Percentiles rank a stretch among this genome's conserved stretches.
phyloP scores from a whole-genome alignment of 177 flowering plant species.

The Vitis hybrid region DNA sequence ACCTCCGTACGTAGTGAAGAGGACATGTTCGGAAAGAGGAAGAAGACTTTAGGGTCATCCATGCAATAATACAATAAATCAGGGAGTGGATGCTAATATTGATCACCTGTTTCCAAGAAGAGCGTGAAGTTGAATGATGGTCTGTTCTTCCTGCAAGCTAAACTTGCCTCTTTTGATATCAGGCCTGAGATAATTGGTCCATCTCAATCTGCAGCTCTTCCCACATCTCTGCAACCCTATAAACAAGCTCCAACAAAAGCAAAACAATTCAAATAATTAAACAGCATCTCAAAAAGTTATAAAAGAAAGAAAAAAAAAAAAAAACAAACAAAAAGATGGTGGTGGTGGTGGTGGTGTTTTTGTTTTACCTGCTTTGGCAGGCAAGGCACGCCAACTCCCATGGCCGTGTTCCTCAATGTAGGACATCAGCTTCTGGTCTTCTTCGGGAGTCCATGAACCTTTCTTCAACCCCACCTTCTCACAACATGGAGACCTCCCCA shows the following conservation, averaged over 20 bases:
- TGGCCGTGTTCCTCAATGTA: conserved; percentile 48
- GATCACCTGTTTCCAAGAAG: conserved; percentile 51
- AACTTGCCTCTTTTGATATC: conserved; percentile 57
- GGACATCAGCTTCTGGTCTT: conserved; percentile 54
- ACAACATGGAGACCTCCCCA: conserved; percentile 28
- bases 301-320: too few relatives aligned
- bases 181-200: conserved; percentile 54
- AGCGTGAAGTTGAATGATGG: conserved; percentile 64
- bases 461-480: conserved; percentile 44
- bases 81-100: not conserved
- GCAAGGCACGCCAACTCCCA: conserved; percentile 53
- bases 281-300: too few relatives aligned
- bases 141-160: conserved; percentile 51
- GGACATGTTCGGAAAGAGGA: too few relatives aligned
- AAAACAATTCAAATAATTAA: too few relatives aligned
- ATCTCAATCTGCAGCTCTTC: conserved; percentile 51
- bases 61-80: not conserved
- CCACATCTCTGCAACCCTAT: conserved; percentile 53
- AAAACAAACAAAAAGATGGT: too few relatives aligned
- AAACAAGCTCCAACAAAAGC: too few relatives aligned
- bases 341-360: too few relatives aligned
- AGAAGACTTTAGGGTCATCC: too few relatives aligned
- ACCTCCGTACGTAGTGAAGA: too few relatives aligned
- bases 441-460: conserved; percentile 61
- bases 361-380: conserved; percentile 45